phyloP scores from a whole-genome alignment of 306 rosid species.

The Betula pendula region DNA sequence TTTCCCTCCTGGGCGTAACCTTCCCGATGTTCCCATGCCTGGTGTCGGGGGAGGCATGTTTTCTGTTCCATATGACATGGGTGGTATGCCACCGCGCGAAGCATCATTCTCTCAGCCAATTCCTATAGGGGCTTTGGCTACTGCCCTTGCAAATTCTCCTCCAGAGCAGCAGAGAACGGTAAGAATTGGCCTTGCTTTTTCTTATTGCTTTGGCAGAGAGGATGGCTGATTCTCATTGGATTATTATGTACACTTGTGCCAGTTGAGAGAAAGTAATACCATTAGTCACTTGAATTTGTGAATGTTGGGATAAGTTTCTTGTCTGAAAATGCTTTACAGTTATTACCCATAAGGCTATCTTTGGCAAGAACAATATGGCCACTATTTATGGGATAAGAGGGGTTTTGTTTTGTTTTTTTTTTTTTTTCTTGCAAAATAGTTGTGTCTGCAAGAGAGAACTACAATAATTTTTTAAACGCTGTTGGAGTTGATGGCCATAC shows the following conservation, averaged over 20 bases:
- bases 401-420: too few relatives aligned
- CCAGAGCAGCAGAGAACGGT: constrained; percentile 99
- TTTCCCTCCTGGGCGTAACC: constrained; percentile 82
- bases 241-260: background rate
- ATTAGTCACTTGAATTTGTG: background rate
- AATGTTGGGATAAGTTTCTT: background rate
- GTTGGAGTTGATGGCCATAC: background rate
- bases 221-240: background rate
- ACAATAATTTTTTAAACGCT: background rate
- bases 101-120: constrained; percentile 69
- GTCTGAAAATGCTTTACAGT: background rate
- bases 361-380: background rate
- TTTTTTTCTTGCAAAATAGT: background rate
- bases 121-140: constrained; percentile 93
- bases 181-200: constrained; percentile 17
- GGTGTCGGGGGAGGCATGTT: constrained; percentile 96
- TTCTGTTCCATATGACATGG: constrained; percentile 88
- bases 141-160: constrained; percentile 88
- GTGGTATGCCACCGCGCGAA: constrained; percentile 82
- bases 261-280: background rate
- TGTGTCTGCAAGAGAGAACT: background rate
- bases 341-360: background rate
- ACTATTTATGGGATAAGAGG: background rate
- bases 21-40: constrained; percentile 89
- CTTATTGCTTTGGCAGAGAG: background rate